Evolutionary conservation across 495 filamentous ascomycete genomes (phyloP), one percentile per base, ranked within the genome.

Genomic region (Paragyromitra xinjiangensis): DNA sequence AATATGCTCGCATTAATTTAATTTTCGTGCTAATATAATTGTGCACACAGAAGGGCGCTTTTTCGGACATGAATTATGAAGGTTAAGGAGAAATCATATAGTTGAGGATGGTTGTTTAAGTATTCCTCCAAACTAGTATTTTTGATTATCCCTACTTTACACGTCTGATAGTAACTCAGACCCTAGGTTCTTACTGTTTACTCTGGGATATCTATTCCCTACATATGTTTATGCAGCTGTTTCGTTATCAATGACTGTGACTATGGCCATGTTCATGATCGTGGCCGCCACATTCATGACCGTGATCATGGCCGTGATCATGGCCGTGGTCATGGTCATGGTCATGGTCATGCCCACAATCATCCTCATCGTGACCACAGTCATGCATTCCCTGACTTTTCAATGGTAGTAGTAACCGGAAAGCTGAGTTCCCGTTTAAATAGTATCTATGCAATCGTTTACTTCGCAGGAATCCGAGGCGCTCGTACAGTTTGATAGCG

Each of bases 381-480:
- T 71, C 67, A 40, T 63, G 73, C 29, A 64, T 16, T 72, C 74
- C 59, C 80, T 86, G 65, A 83, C 88, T 87, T 83, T 92, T 97
- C 65, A 99, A 85, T 69, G 94, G 92, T 56, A 99, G 84, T 24
- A 98, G 88, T 12, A 99, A 85, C 48, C 96, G 86, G 83, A 94
- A 98, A 1, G 96, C 96, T 55, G 93, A 95, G 83, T 94, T 98
- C 9, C 96, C 96, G 81, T 98, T 98, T 58, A 99, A 84, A 80
- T 99, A 99, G 82, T 99, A 99, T 56, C 96, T 88, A 82, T 98
- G 94, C 51, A 99, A 86, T 59, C 92, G 91, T 85, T 99, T 99
- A 73, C 93, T 97, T 68, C 94, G 86, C 34, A 99, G 83, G 81
- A 99, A 99, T 0, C 96, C 96, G 5, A 99, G 86, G 0, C 94